Percentiles rank a stretch among this genome's conserved stretches.
These are phyloP conservation scores for Diophrys sp. DNA, from an alignment of 73 alveolate species.

Conservation along the genomic window DNA sequence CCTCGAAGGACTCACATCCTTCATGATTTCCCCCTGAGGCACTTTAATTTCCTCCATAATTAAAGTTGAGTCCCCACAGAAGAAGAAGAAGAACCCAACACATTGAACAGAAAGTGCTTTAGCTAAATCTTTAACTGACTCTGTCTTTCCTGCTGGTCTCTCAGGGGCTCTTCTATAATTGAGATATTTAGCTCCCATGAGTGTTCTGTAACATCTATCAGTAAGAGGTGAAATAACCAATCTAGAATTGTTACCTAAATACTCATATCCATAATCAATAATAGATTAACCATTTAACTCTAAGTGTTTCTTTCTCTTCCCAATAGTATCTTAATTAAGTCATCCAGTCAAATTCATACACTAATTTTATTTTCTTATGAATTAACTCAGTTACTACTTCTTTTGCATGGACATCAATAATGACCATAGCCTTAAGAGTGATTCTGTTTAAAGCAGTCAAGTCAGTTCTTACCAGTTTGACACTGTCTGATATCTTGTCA, in stretches of 20 bases:
- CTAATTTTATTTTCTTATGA: constrained; percentile 75
- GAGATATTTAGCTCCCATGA: constrained; percentile 99
- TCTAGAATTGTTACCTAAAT: too few species aligned
- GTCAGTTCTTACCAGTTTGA: constrained; percentile 94
- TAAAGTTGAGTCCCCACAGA: too few species aligned
- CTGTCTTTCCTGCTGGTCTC: constrained; percentile 99
- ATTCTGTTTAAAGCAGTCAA: constrained; percentile 90
- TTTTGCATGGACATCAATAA: constrained; percentile 98
- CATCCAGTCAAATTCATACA: constrained; percentile 96
- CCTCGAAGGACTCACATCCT: too few species aligned
- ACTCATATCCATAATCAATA: too few species aligned
- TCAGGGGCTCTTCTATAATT: constrained; percentile 99
- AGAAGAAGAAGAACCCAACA: too few species aligned
- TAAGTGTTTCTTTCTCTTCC: too few species aligned
- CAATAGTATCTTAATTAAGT: too few species aligned
- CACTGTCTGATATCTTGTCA: constrained; percentile 85
- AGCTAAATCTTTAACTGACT: too few species aligned
- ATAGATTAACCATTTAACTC: constrained; percentile 96
- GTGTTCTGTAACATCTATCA: too few species aligned
- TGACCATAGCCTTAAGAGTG: constrained; percentile 97
- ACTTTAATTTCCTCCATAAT: too few species aligned
- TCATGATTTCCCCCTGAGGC: too few species aligned
- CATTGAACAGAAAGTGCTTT: constrained; percentile 99
- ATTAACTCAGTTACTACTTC: constrained; percentile 92
- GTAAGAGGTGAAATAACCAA: constrained; percentile 93